These are phyloP conservation scores for Aspergillus quadricinctus DNA, from an alignment of 2,329 filamentous ascomycete genomes.

Conservation along the genomic window DNA sequence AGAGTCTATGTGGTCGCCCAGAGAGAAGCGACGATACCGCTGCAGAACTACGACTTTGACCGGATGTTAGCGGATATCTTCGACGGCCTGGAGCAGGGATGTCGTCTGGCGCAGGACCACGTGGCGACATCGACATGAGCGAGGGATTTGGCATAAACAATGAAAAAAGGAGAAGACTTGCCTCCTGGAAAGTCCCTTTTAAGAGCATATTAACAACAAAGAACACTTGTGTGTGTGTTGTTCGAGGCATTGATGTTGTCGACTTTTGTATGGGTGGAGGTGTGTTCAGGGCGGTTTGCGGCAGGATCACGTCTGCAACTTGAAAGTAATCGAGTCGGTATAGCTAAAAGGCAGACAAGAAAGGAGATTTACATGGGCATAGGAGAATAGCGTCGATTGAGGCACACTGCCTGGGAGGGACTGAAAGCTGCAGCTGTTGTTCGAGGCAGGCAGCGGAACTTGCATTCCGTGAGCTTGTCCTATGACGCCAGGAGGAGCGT, in stretches of 20 bases:
- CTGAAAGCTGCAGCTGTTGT: too few relatives aligned
- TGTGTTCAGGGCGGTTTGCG: not conserved
- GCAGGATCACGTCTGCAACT: not conserved
- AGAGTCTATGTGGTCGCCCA: slow-evolving; percentile 16
- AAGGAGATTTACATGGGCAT: too few relatives aligned
- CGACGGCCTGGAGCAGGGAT: slow-evolving; percentile 56
- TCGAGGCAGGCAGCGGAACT: too few relatives aligned
- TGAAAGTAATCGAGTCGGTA: too few relatives aligned
- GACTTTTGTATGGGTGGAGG: not conserved
- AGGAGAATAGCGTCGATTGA: too few relatives aligned
- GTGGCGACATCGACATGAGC: slow-evolving; percentile 29
- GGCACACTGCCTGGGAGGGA: too few relatives aligned
- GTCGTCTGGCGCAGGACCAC: slow-evolving; percentile 46
- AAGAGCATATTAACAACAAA: not conserved
- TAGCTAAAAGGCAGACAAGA: too few relatives aligned
- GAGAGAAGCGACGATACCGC: slow-evolving; percentile 29
- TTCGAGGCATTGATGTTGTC: not conserved
- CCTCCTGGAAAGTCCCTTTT: too few relatives aligned
- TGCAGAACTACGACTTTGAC: slow-evolving; percentile 60
- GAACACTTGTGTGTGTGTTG: not conserved
- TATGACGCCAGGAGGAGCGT: not conserved
- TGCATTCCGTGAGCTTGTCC: too few relatives aligned
- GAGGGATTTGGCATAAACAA: too few relatives aligned
- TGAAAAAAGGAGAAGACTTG: too few relatives aligned
- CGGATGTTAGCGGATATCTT: slow-evolving; percentile 57